A percentile compares a stretch with the other conserved stretches of the same genome.
Conservation (phyloP, 805 yeast genomes). For the Pichia scutulata region DNA sequence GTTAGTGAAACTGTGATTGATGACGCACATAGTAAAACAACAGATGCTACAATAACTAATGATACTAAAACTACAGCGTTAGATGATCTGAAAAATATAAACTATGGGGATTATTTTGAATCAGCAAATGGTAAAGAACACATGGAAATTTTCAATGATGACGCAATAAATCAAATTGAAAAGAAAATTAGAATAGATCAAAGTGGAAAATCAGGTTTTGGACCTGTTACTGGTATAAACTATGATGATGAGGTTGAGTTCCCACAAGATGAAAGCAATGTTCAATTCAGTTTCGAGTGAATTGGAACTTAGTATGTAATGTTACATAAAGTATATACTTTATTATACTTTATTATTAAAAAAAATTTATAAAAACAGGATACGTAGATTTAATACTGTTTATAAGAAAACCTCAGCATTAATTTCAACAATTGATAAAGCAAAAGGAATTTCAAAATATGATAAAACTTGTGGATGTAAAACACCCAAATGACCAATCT, state of each 20-base stretch:
- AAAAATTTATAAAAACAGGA: neutral
- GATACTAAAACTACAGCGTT: neutral
- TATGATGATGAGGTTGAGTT: slow-evolving; percentile 31
- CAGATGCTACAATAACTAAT: neutral
- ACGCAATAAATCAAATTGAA: slow-evolving; percentile 14
- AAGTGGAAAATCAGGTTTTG: slow-evolving; percentile 10
- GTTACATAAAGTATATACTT: neutral
- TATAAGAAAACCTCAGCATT: slow-evolving; percentile 82
- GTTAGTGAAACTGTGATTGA: neutral
- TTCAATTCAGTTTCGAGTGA: slow-evolving; percentile 25
- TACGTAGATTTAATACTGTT: slow-evolving; percentile 1
- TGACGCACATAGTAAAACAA: neutral
- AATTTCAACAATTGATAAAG: slow-evolving; percentile 86
- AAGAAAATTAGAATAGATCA: slow-evolving; percentile 5
- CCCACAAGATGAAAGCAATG: slow-evolving; percentile 25
- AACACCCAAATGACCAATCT: slow-evolving; percentile 84
- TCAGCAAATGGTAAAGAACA: slow-evolving; percentile 10
- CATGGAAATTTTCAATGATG: slow-evolving; percentile 18
- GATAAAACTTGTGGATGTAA: slow-evolving; percentile 90
- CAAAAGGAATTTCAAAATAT: slow-evolving; percentile 84
- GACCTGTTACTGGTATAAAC: slow-evolving; percentile 14
- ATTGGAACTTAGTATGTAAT: neutral
- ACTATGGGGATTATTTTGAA: slow-evolving; percentile 19
- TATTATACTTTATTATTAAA: no score
- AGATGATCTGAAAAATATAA: neutral